These are phyloP conservation scores for Petunia hybrid DNA, from an alignment of 305 asterid species.

Conservation along the genomic window DNA sequence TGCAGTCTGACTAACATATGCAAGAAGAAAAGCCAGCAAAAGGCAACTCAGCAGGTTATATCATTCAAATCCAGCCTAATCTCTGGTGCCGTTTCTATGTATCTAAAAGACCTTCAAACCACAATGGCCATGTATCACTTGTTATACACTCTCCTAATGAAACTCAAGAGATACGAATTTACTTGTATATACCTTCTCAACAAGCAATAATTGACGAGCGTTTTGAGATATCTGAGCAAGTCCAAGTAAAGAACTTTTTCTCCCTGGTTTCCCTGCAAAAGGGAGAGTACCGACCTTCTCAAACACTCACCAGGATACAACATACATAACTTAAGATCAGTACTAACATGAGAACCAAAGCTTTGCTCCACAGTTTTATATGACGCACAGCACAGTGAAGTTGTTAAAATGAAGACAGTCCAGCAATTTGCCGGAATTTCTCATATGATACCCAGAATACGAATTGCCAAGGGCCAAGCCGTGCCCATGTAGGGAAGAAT, in stretches of 20 bases:
- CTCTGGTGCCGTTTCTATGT: too few species aligned
- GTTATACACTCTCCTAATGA: too few species aligned
- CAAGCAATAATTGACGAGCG: too few species aligned
- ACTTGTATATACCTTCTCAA: too few species aligned
- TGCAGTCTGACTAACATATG: background rate
- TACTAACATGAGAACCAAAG: background rate
- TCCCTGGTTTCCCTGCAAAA: background rate
- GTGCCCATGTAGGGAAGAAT: constrained; percentile 89
- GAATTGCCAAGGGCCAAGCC: constrained; percentile 96
- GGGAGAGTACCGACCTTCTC: background rate
- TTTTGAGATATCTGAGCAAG: background rate
- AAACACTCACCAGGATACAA: background rate
- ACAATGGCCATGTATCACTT: too few species aligned
- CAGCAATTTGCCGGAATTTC: constrained; percentile 67
- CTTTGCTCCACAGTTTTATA: background rate
- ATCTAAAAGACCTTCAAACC: too few species aligned
- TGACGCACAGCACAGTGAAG: background rate
- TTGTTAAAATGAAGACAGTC: constrained; percentile 65
- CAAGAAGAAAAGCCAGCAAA: background rate
- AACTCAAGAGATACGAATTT: too few species aligned
- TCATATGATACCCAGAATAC: constrained; percentile 89
- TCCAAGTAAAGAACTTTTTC: background rate
- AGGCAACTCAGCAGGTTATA: too few species aligned
- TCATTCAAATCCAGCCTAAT: too few species aligned
- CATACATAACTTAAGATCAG: background rate